A percentile compares a stretch with the other conserved stretches of the same genome.
Conservation (phyloP, 306 rosid species). For the Hippophae tibetana region DNA sequence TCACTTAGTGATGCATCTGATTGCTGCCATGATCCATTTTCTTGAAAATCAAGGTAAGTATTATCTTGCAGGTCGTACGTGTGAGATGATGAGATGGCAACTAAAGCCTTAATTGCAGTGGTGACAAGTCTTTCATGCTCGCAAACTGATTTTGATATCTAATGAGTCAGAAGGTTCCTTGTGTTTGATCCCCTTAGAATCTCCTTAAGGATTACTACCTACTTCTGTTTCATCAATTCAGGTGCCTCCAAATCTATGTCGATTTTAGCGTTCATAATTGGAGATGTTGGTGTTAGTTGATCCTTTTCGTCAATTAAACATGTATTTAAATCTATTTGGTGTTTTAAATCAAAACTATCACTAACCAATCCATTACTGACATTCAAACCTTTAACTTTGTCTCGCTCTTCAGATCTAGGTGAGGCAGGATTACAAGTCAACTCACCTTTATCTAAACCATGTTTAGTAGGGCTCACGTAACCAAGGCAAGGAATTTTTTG, state of each 20-base stretch:
- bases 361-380: conserved; percentile 23
- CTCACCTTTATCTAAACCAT: conserved; percentile 15
- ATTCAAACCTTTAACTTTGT: conserved; percentile 11
- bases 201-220: conserved; percentile 17
- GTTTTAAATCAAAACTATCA: conserved; percentile 23
- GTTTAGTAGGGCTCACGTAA: conserved; percentile 8
- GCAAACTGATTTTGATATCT: conserved; percentile 15
- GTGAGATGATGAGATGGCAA: conserved; percentile 47
- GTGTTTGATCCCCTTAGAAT: conserved; percentile 22
- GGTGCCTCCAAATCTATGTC: conserved; percentile 71
- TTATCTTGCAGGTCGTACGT: conserved; percentile 12
- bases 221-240: conserved; percentile 22
- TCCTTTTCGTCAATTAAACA: conserved; percentile 60
- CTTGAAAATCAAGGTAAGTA: conserved; percentile 4
- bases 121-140: conserved; percentile 32
- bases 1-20: conserved; percentile 24
- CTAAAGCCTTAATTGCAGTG: conserved; percentile 66
- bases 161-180: conserved; percentile 20
- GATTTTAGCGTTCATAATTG: conserved; percentile 19
- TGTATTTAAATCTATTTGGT: conserved; percentile 64
- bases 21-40: conserved; percentile 18
- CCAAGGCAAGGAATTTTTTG: conserved; percentile 19
- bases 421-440: conserved; percentile 36
- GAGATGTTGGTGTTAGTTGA: conserved; percentile 23
- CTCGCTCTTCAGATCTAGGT: conserved; percentile 11